Base-by-base conservation (phyloP, 2,329 filamentous ascomycete genomes). In the Aspergillus glaucus region DNA sequence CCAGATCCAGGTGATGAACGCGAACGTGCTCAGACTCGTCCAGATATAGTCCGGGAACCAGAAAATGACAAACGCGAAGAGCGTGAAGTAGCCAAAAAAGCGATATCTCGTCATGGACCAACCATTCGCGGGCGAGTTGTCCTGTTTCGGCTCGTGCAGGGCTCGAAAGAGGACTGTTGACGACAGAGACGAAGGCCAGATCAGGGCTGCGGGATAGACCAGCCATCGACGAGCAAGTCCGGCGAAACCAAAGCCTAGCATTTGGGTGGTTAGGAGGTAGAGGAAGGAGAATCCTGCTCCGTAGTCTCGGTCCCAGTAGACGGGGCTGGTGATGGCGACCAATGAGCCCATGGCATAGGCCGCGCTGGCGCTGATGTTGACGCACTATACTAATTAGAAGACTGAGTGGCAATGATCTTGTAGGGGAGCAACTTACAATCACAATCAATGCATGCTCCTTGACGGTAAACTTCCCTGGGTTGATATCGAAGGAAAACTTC, bases 1-100 rank as follows among this genome's bases (percentile, higher is more conserved):
- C 3, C 67, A 71, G 28, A 74, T 71, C 74, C 72, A 76, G 46
- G 69, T 72, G 24, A 72, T 68, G 66, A 69, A 75, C 12, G 64
- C 64, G 49, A 76, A 71, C 1, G 73, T 69, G n/a, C 71, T 73
- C 9, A 79, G 63, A 3, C 68, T 72, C 50, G 72, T 75, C 60
- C 68, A 76, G 2, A 79, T 55, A 28, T 75, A 70, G 28, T 69
- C 76, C 0, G 75, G 77, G 21, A 80, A 70, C 71, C 75, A 79
- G 55, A 79, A 79, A n/a, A 55, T 28, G 2, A 53, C 56, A 40
- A 58, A 58, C 2, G 48, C 56, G 30, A 57, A 51, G 4, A 40
- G 15, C 4, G 51, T 50, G 10, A 51, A 43, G n/a, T 56, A 58
- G 7, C 21, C 39, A 8, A 58, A 59, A 36, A 59, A 58, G 36